A percentile compares a stretch with the other conserved stretches of the same genome.
These are phyloP conservation scores for Aspergillus pseudoglaucus DNA, from an alignment of 2,329 filamentous ascomycete species.

Conservation along the genomic window DNA sequence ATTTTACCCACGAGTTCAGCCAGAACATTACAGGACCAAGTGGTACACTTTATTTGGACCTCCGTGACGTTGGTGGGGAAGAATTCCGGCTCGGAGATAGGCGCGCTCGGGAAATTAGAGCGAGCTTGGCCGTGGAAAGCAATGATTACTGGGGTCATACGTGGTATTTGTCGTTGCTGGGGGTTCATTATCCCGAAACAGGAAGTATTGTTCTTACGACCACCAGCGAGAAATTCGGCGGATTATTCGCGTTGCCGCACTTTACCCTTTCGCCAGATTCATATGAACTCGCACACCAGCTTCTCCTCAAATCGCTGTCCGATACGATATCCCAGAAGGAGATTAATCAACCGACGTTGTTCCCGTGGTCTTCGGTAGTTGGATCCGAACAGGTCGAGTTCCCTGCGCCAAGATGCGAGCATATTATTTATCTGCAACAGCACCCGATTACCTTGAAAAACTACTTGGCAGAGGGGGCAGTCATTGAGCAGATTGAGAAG, in stretches of 20 bases:
- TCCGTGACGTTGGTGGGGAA: slow-evolving; percentile 51
- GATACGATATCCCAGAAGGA: slow-evolving; percentile 58
- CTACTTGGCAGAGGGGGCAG: slow-evolving; percentile 22
- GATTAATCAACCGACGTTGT: slow-evolving; percentile 51
- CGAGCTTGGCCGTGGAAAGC: slow-evolving; percentile 66
- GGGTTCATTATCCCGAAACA: slow-evolving; percentile 76
- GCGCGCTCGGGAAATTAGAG: slow-evolving; percentile 62
- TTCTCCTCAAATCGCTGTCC: slow-evolving; percentile 68
- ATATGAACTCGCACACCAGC: slow-evolving; percentile 52
- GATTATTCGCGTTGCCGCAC: slow-evolving; percentile 83
- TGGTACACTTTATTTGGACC: slow-evolving; percentile 63
- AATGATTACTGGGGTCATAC: slow-evolving; percentile 61
- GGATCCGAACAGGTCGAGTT: slow-evolving; percentile 42
- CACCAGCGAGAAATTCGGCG: slow-evolving; percentile 89
- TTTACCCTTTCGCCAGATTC: slow-evolving; percentile 56
- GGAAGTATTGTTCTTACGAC: slow-evolving; percentile 78
- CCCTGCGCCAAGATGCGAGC: slow-evolving; percentile 75
- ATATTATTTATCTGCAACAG: slow-evolving; percentile 74
- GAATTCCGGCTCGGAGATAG: slow-evolving; percentile 37
- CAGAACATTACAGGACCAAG: slow-evolving; percentile 71
- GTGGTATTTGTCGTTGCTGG: slow-evolving; percentile 74
- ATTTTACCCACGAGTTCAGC: slow-evolving; percentile 61
- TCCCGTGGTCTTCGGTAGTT: slow-evolving; percentile 68
- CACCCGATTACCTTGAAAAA: slow-evolving; percentile 33
- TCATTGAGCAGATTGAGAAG: slow-evolving; percentile 49